phyloP scores from a whole-genome alignment of 2,329 filamentous ascomycete species.

The Aspergillus vadensis region DNA sequence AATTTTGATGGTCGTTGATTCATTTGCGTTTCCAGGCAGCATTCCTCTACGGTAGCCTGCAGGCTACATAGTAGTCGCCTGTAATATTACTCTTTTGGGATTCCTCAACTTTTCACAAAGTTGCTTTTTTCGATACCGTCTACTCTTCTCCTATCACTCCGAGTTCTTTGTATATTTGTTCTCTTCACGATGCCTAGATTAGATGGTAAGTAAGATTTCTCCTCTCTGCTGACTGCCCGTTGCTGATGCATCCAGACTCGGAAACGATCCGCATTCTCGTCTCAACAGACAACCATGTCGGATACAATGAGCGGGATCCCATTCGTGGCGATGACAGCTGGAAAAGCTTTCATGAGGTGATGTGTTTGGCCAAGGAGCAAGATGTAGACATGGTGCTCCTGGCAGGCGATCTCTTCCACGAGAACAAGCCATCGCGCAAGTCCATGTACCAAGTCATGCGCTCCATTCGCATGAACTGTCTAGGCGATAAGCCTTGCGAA shows the following conservation, averaged over 20 bases:
- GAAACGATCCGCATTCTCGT: constrained; percentile 95
- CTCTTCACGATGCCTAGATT: constrained; percentile 27
- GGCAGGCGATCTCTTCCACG: constrained; percentile 93
- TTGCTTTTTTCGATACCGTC: background rate
- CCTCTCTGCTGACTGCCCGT: background rate
- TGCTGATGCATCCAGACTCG: constrained; percentile 47
- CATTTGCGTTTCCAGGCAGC: constrained; percentile 7
- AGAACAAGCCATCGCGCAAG: constrained; percentile 95
- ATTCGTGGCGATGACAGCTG: constrained; percentile 97
- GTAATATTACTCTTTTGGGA: background rate
- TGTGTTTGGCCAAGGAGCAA: constrained; percentile 79
- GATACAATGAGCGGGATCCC: constrained; percentile 88
- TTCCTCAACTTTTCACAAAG: background rate
- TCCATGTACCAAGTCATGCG: constrained; percentile 98
- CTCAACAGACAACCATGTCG: constrained; percentile 96
- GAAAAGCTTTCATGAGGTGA: constrained; percentile 92
- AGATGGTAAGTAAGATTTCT: constrained; percentile 28
- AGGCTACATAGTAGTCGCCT: background rate
- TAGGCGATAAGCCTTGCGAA: constrained; percentile 93
- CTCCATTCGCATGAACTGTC: constrained; percentile 86
- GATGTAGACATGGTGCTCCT: constrained; percentile 98
- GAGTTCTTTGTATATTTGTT: background rate
- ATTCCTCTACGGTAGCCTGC: constrained; percentile 1
- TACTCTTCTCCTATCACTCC: background rate
- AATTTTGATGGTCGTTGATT: background rate